Evolutionary conservation across 371 early-diverging fungal species (phyloP), one percentile per base, ranked within the genome.

Genomic region (Mucor mucedo): DNA sequence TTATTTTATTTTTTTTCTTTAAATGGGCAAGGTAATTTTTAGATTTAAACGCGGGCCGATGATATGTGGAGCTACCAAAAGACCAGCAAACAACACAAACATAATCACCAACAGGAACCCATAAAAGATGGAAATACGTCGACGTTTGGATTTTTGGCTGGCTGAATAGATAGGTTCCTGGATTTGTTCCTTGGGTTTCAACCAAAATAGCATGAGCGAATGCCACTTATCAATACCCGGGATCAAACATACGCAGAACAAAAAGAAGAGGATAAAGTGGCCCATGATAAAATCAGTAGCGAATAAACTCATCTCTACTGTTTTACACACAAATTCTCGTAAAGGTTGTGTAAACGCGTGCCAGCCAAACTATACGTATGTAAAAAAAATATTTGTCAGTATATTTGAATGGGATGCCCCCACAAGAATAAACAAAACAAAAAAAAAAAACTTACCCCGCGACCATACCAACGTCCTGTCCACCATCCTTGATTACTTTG

Each of bases 401-500:
- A 21, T 21, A 21, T 21, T 21, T 21, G 21, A 21, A 21, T 21
- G 21, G 21, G 21, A 21, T 21, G 21, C 21, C 21, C 21, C 21
- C 21, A 21, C 21, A 21, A 21, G 21, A 21, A 21, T 21, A 21
- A 21, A n/a, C n/a, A n/a, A n/a, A n/a, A 45, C 16, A 13, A 49
- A 14, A 35, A 56, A 30, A 50, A 7, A 54, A 42, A 11, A 69
- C 75, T 71, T 77, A 79, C 79, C 30, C 88, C 91, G 50, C 86
- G 84, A 48, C 87, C 86, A 45, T 87, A 84, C 93, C 95, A 95
- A 41, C 85, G 83, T 33, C 95, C 95, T 3, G 91, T 91, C 95
- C 94, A 95, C 94, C 94, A 93, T 6, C 92, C 92, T 60, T 83
- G 77, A 68, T 92, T 91, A 55, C 89, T 85, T 67, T 85, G 87